Conservation (phyloP, 495 filamentous ascomycete species). For the Penicillium dipodomyicola region DNA sequence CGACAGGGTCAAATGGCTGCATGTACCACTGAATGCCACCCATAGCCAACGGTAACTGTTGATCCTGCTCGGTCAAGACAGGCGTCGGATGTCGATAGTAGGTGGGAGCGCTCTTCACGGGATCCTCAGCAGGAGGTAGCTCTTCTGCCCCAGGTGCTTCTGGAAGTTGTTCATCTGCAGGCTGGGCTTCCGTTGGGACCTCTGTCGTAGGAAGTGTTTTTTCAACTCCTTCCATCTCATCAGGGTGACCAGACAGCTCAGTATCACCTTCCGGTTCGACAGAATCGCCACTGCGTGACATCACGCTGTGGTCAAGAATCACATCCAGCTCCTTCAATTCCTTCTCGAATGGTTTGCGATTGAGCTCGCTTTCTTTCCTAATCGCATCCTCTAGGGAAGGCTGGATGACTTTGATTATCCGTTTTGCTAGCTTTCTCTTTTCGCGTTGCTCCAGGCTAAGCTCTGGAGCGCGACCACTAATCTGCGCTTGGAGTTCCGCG, state of each 20-base stretch:
- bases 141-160: conserved; percentile 18
- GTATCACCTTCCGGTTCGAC: conserved; percentile 29
- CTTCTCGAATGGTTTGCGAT: conserved; percentile 63
- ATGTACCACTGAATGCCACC: conserved; percentile 91
- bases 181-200: conserved; percentile 5
- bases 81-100: conserved; percentile 29
- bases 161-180: conserved; percentile 4
- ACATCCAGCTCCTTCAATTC: conserved; percentile 70
- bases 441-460: conserved; percentile 64
- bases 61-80: conserved; percentile 40
- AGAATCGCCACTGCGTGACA: conserved; percentile 44
- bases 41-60: conserved; percentile 56
- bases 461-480: conserved; percentile 51
- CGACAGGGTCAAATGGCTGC: conserved; percentile 71
- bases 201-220: not conserved
- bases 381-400: conserved; percentile 72
- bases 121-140: conserved; percentile 12
- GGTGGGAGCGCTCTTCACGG: conserved; percentile 12
- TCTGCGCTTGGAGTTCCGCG: conserved; percentile 51
- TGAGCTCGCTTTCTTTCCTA: conserved; percentile 75
- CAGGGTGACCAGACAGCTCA: conserved; percentile 15
- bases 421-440: conserved; percentile 69
- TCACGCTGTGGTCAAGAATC: conserved; percentile 61
- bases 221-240: conserved; percentile 26
- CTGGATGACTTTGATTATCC: conserved; percentile 79